phyloP scores from a whole-genome alignment of 176 grass and related monocot genomes.

The Urochloa ruziziensis region DNA sequence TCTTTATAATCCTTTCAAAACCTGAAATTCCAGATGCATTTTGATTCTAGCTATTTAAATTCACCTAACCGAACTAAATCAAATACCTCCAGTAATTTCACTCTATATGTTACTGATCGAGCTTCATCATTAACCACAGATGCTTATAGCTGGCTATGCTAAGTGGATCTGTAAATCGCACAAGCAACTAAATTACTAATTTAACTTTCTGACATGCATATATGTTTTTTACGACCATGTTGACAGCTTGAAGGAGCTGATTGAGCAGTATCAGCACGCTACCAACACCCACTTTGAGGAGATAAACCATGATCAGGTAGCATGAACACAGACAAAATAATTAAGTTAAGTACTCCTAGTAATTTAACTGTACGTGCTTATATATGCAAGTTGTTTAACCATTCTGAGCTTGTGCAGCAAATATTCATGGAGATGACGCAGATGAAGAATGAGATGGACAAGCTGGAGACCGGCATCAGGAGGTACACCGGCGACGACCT shows the following conservation, averaged over 20 bases:
- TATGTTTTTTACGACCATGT: not conserved
- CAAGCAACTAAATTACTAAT: not conserved
- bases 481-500: slow-evolving; percentile 73
- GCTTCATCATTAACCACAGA: not conserved
- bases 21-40: not conserved
- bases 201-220: not conserved
- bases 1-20: not conserved
- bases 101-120: not conserved
- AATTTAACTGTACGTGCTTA: not conserved
- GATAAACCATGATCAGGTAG: slow-evolving; percentile 64
- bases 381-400: not conserved
- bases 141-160: not conserved
- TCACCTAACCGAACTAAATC: not conserved
- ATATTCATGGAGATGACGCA: slow-evolving; percentile 73
- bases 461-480: slow-evolving; percentile 59
- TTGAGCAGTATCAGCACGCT: slow-evolving; percentile 69
- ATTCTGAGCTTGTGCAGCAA: slow-evolving; percentile 28
- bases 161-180: not conserved
- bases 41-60: not conserved
- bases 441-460: slow-evolving; percentile 78
- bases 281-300: slow-evolving; percentile 70
- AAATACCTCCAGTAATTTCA: not conserved
- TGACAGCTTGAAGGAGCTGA: slow-evolving; percentile 64
- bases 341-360: not conserved
- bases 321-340: not conserved